Base-by-base conservation (phyloP, 495 filamentous ascomycete genomes). In the Oleoguttula mirabilis region DNA sequence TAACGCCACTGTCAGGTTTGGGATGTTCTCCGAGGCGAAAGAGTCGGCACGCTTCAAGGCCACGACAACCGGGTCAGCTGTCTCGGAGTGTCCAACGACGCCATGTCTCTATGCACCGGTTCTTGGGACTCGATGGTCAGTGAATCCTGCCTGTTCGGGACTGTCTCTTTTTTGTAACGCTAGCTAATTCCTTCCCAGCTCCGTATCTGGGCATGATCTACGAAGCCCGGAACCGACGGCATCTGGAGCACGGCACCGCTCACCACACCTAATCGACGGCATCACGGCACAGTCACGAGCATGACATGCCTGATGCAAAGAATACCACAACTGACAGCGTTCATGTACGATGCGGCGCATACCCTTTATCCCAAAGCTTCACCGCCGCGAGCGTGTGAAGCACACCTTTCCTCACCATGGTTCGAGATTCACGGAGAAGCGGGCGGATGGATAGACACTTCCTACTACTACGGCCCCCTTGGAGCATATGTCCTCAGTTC, bases 21-120 rank as follows among this genome's bases (percentile, higher is more conserved):
- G 90, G 90, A 98, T 69, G 76, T 92, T 41, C 82, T 94, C 30
- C 84, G 90, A 42, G 90, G 88, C 37, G 90, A 98, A 61, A 92
- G 93, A 64, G 86, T 98, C 43, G 90, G 90, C 54, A 93, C 86
- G 30, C 70, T 98, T 36, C 87, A 86, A 53, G 92, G 90, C 48
- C 90, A 98, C 63, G 92, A 98, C 62, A 98, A 98, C 69, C 83
- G 90, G 48, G 90, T 98, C 53, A 95, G 88, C 75, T 98, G 90
- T 58, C 66, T 98, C 50, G 90, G 90, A 45, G 90, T 98, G 56
- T 95, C 88, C 67, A 96, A 95, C 63, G 90, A 98, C 58, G 90
- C 86, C 41, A 94, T 96, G 70, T 96, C 90, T 68, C 72, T 98
- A 69, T 96, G 90, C 72, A 98, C 90, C 55, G 90, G 90, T 66